These are phyloP conservation scores for Teratosphaeria nubilosa DNA, from an alignment of 2,329 filamentous ascomycete species.

Conservation along the genomic window DNA sequence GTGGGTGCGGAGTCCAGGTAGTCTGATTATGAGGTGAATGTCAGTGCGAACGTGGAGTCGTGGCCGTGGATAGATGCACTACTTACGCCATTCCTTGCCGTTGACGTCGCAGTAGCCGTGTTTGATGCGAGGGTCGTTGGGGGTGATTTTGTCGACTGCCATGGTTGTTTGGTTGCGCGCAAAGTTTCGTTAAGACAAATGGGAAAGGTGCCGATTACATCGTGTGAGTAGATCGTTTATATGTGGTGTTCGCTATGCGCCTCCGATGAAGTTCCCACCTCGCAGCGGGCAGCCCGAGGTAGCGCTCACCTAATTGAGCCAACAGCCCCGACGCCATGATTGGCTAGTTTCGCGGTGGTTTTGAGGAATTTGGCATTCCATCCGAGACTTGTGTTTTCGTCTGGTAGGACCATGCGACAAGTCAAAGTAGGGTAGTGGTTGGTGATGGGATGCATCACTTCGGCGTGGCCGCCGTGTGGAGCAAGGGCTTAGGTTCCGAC, in stretches of 20 bases:
- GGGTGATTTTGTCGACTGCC: constrained; percentile 15
- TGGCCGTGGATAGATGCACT: too few relatives aligned
- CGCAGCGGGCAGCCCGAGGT: not conserved
- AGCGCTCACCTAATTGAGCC: not conserved
- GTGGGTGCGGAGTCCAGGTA: constrained; percentile 34
- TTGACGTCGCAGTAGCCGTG: constrained; percentile 53
- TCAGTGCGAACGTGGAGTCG: too few relatives aligned
- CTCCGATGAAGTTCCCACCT: not conserved
- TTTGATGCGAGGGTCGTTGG: constrained; percentile 12
- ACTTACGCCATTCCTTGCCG: constrained; percentile 55
- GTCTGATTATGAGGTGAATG: constrained; percentile 15
- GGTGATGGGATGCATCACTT: not conserved
- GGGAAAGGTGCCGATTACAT: not conserved
- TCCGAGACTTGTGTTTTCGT: not conserved
- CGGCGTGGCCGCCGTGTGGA: not conserved
- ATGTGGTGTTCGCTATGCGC: not conserved
- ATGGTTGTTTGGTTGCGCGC: constrained; percentile 3
- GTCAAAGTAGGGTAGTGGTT: not conserved
- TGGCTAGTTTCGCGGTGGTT: not conserved
- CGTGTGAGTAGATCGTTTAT: not conserved
- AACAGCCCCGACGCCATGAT: not conserved
- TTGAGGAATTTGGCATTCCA: not conserved
- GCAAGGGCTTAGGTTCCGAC: not conserved
- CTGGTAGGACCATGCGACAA: not conserved
- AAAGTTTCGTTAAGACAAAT: not conserved